Evolutionary conservation across 2,329 filamentous ascomycete species (phyloP).

Genomic region (Fusarium setosum): DNA sequence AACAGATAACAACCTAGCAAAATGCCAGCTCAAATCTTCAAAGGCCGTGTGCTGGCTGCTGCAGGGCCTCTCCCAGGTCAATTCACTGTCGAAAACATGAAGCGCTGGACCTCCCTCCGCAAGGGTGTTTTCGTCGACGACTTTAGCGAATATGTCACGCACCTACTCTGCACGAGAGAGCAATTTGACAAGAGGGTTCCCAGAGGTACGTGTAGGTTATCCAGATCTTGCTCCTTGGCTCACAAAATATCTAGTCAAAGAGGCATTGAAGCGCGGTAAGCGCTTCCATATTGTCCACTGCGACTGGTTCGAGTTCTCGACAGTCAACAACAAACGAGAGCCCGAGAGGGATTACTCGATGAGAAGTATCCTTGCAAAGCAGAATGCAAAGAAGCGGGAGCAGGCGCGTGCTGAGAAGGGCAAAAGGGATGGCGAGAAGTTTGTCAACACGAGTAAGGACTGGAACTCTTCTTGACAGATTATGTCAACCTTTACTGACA

Average conservation of each 20-base stretch:
- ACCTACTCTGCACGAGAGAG: slow-evolving; percentile 75
- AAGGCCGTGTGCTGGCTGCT: slow-evolving; percentile 63
- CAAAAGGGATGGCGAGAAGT: slow-evolving; percentile 53
- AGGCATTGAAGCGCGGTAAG: slow-evolving; percentile 50
- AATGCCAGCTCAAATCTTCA: slow-evolving; percentile 60
- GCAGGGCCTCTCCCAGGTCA: slow-evolving; percentile 67
- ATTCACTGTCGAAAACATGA: slow-evolving; percentile 66
- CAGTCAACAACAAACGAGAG: slow-evolving; percentile 45
- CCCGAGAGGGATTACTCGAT: slow-evolving; percentile 57
- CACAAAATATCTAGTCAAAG: slow-evolving; percentile 46
- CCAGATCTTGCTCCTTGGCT: neutral
- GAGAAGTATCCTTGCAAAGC: slow-evolving; percentile 43
- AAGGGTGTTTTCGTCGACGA: slow-evolving; percentile 67
- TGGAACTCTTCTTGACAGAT: neutral
- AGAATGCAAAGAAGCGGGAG: slow-evolving; percentile 47
- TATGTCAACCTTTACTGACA: too few species aligned
- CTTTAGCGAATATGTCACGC: slow-evolving; percentile 71
- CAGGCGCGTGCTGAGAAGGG: slow-evolving; percentile 51
- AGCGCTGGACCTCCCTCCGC: slow-evolving; percentile 72
- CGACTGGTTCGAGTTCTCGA: slow-evolving; percentile 66
- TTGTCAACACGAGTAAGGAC: slow-evolving; percentile 61
- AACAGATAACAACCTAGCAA: neutral
- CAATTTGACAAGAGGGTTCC: slow-evolving; percentile 64
- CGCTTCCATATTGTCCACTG: slow-evolving; percentile 56
- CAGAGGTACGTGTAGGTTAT: slow-evolving; percentile 44